phyloP scores from a whole-genome alignment of 768 basidiomycete species.

The Clathrus columnatus region DNA sequence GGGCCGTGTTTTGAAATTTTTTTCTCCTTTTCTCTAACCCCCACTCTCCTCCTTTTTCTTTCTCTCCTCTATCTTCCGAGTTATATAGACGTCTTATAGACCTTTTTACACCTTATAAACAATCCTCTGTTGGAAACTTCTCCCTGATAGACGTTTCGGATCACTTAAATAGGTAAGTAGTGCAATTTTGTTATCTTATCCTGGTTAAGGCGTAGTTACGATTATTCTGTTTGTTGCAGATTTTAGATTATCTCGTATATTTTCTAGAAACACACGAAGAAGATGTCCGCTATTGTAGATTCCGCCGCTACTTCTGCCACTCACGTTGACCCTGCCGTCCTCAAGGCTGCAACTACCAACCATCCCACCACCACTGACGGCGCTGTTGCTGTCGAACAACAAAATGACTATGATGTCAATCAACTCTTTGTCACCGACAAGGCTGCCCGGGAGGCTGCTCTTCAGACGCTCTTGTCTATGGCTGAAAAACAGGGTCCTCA shows the following conservation, averaged over 20 bases:
- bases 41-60: background rate
- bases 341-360: conserved; percentile 45
- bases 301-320: conserved; percentile 45
- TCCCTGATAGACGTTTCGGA: too few relatives aligned
- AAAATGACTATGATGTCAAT: conserved; percentile 59
- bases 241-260: too few relatives aligned
- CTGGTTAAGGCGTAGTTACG: too few relatives aligned
- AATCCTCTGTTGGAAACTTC: conserved; percentile 4
- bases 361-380: conserved; percentile 21
- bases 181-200: too few relatives aligned
- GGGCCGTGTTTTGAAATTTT: too few relatives aligned
- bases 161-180: too few relatives aligned
- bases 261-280: background rate
- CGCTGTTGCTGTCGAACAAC: conserved; percentile 22
- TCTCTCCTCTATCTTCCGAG: conserved; percentile 3
- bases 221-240: too few relatives aligned
- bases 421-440: conserved; percentile 83
- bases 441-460: conserved; percentile 65
- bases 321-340: conserved; percentile 41
- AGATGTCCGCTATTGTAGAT: conserved; percentile 1
- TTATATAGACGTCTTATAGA: conserved; percentile 4
- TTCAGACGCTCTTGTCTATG: conserved; percentile 56
- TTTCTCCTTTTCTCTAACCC: background rate
- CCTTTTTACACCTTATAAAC: conserved; percentile 1
- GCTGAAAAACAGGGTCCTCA: conserved; percentile 80